phyloP scores from a whole-genome alignment of 108 stramenopile species.

The Cyclotella baltica region DNA sequence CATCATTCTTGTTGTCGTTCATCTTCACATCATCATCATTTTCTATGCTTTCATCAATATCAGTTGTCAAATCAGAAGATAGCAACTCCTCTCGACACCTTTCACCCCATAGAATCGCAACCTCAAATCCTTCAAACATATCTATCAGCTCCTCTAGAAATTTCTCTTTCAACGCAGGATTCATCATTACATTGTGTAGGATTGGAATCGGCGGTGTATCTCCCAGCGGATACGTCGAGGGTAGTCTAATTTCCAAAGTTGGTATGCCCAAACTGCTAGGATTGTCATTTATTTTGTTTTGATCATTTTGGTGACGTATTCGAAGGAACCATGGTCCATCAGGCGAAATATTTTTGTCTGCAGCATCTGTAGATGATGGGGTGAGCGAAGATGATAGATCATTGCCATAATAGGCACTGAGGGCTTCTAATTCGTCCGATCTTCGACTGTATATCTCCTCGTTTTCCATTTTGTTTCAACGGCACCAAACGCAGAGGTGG shows the following conservation, averaged over 20 bases:
- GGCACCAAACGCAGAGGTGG: too few relatives aligned
- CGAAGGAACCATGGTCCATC: conserved; percentile 47
- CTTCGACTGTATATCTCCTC: conserved; percentile 41
- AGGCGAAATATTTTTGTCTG: not conserved
- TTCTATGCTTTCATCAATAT: conserved; percentile 2
- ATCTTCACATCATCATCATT: not conserved
- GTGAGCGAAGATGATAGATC: conserved; percentile 28
- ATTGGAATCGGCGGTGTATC: conserved; percentile 38
- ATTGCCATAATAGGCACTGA: conserved; percentile 51
- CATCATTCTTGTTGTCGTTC: conserved; percentile 16
- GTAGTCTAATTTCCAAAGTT: conserved; percentile 47
- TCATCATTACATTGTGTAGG: conserved; percentile 51
- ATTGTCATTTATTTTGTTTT: conserved; percentile 3
- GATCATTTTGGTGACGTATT: conserved; percentile 6
- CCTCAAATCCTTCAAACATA: conserved; percentile 57
- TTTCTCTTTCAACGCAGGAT: conserved; percentile 20
- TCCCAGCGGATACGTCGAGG: conserved; percentile 49
- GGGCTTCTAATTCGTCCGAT: conserved; percentile 52
- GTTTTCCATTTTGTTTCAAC: not conserved
- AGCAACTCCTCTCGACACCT: conserved; percentile 46
- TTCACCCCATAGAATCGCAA: conserved; percentile 72
- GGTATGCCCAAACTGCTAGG: conserved; percentile 19
- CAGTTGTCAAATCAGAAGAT: not conserved
- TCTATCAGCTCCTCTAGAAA: conserved; percentile 48
- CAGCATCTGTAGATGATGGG: not conserved